A percentile compares a stretch with the other conserved stretches of the same genome.
phyloP scores from a whole-genome alignment of 2,329 filamentous ascomycete species.

The Penicillium sp. region DNA sequence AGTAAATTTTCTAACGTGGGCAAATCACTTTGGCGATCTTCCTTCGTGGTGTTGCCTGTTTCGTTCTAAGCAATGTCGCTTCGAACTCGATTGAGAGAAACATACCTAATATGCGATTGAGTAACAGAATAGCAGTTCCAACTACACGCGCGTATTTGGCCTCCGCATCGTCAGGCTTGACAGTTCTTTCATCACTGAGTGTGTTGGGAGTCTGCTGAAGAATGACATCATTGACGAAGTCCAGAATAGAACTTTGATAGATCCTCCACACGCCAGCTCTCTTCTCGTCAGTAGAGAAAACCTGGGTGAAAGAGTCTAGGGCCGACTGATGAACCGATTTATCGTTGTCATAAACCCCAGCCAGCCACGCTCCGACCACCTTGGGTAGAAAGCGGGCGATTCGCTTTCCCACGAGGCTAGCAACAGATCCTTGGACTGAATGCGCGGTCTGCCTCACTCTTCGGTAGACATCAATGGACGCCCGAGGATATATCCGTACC shows the following conservation, averaged over 20 bases:
- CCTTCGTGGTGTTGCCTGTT: slow-evolving; percentile 39
- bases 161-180: slow-evolving; percentile 81
- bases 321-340: slow-evolving; percentile 76
- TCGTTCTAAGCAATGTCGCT: slow-evolving; percentile 21
- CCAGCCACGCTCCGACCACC: slow-evolving; percentile 87
- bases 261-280: slow-evolving; percentile 75
- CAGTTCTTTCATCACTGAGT: slow-evolving; percentile 85
- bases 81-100: neutral
- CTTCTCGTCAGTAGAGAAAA: slow-evolving; percentile 83
- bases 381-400: slow-evolving; percentile 79
- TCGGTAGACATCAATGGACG: slow-evolving; percentile 86
- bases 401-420: slow-evolving; percentile 70
- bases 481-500: slow-evolving; percentile 84
- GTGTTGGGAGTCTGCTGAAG: slow-evolving; percentile 77
- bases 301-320: slow-evolving; percentile 72
- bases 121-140: slow-evolving; percentile 61
- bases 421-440: slow-evolving; percentile 68
- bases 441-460: slow-evolving; percentile 89
- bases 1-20: slow-evolving; percentile 71
- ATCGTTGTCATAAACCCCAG: slow-evolving; percentile 86
- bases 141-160: slow-evolving; percentile 83
- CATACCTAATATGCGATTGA: slow-evolving; percentile 59
- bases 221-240: slow-evolving; percentile 80
- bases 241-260: slow-evolving; percentile 79
- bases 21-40: slow-evolving; percentile 65